Base-by-base conservation (phyloP, 2,329 filamentous ascomycete species). In the Rutstroemia sp. region DNA sequence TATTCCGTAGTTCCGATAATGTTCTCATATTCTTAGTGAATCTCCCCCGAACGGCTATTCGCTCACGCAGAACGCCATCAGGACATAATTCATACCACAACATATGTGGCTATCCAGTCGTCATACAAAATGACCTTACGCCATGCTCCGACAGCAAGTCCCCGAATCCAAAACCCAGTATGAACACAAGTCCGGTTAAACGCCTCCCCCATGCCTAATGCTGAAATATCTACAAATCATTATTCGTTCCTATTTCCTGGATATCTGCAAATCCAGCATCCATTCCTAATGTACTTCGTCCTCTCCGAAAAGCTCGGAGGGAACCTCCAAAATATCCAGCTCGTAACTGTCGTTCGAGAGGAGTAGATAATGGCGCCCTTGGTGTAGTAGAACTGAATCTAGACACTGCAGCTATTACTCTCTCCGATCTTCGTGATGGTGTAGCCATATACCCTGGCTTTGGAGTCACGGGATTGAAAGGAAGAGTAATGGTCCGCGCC, bases 331-430 rank as follows among this genome's bases (percentile, higher is more conserved):
- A 65, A 57, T 64, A 68, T 39, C 65, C 63, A 45, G 63, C 65
- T 42, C 69, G 66, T 3, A 71, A 63, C 38, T 72, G 69, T 25
- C 67, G 64, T 57, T 74, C 72, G n/a, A 76, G 67, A n/a, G 75
- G 72, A 1, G 72, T 73, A 6, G 75, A 72, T 6, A 77, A 65
- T 14, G 74, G 73, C 16, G 69, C 73, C 54, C 69, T 68, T 3
- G 75, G 75, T 4, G 74, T 77, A 3, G 74, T 77, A 8, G 75
- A 60, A 71, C 72, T 69, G 48, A 71, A 63, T 30, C 69, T 71
- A 6, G 70, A 69, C 5, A 72, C 69, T 30, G 72, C 67, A 6
- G 72, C 67, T 51, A 72, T 67, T 3, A 77, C 73, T 48, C 65
- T 62, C 47, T 65, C 62, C 2, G 74, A 76, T 71, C 75, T 73